Evolutionary conservation across 352 stramenopile genomes (phyloP).

Genomic region (Paralagenidium karlingii): DNA sequence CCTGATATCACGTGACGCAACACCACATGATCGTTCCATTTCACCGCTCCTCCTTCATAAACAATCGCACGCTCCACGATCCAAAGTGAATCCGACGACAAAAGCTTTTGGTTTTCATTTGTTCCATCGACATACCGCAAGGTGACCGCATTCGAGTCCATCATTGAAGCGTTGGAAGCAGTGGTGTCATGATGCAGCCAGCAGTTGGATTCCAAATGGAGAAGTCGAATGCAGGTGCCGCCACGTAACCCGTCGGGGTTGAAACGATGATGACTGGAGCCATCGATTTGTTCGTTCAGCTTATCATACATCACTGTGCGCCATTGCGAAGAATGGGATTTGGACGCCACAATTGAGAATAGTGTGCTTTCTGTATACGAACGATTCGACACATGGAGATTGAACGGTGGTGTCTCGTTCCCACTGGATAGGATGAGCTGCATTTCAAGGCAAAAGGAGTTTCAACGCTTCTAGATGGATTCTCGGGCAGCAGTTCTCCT

Average conservation of each 20-base stretch:
- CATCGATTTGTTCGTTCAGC: constrained; percentile 4
- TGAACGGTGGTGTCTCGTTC: constrained; percentile 28
- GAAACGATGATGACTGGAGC: no score
- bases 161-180: no score
- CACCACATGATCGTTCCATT: constrained; percentile 31
- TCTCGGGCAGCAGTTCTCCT: no score
- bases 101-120: no score
- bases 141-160: no score
- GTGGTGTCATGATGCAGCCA: constrained; percentile 49
- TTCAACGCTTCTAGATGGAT: no score
- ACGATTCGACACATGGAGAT: constrained; percentile 52
- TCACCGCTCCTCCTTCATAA: constrained; percentile 39
- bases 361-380: constrained; percentile 15
- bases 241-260: constrained; percentile 17
- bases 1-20: constrained; percentile 43
- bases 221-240: constrained; percentile 39
- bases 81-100: constrained; percentile 46
- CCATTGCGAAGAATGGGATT: constrained; percentile 43
- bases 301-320: constrained; percentile 42
- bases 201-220: constrained; percentile 52
- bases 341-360: constrained; percentile 32
- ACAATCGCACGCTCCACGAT: constrained; percentile 32
- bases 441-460: no score
- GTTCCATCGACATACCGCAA: no score
- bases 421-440: constrained; percentile 38